Conservation (phyloP, 2,329 filamentous ascomycete species). For the Exutisphaerella laricina region DNA sequence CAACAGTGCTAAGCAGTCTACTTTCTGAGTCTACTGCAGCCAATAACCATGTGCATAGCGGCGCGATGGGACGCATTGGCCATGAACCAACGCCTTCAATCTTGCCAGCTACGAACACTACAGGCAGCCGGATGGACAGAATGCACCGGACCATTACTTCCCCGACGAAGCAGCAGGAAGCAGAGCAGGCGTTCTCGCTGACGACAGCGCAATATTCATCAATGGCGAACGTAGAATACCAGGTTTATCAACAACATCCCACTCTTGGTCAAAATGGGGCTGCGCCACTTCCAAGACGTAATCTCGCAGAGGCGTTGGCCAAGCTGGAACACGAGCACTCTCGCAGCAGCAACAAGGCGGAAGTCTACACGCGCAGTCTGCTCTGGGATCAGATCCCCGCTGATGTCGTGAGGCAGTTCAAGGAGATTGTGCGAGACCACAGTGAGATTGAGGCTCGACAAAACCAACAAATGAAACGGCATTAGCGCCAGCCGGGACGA, state of each 20-base stretch:
- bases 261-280: slow-evolving; percentile 11
- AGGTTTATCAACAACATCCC: slow-evolving; percentile 50
- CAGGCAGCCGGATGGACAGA: slow-evolving; percentile 31
- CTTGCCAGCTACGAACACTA: slow-evolving; percentile 8
- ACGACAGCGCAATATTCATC: slow-evolving; percentile 84
- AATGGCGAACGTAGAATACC: slow-evolving; percentile 63
- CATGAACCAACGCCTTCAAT: slow-evolving; percentile 25
- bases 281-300: slow-evolving; percentile 51
- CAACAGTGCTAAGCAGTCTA: slow-evolving; percentile 71
- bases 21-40: slow-evolving; percentile 20
- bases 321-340: slow-evolving; percentile 62
- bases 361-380: slow-evolving; percentile 87
- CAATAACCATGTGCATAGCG: slow-evolving; percentile 9
- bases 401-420: slow-evolving; percentile 89
- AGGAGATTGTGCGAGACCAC: slow-evolving; percentile 73
- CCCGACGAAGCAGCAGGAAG: slow-evolving; percentile 76
- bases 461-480: slow-evolving; percentile 12
- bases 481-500: slow-evolving; percentile 11
- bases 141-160: slow-evolving; percentile 44
- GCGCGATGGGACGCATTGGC: slow-evolving; percentile 6
- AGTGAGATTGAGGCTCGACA: slow-evolving; percentile 28
- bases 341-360: slow-evolving; percentile 51
- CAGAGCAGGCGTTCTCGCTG: slow-evolving; percentile 81
- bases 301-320: slow-evolving; percentile 73
- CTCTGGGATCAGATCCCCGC: slow-evolving; percentile 91